Evolutionary conservation across 163 green algal species (phyloP), one percentile per base, ranked within the genome.

Genomic region (Coccomyxa subellipsoidea): DNA sequence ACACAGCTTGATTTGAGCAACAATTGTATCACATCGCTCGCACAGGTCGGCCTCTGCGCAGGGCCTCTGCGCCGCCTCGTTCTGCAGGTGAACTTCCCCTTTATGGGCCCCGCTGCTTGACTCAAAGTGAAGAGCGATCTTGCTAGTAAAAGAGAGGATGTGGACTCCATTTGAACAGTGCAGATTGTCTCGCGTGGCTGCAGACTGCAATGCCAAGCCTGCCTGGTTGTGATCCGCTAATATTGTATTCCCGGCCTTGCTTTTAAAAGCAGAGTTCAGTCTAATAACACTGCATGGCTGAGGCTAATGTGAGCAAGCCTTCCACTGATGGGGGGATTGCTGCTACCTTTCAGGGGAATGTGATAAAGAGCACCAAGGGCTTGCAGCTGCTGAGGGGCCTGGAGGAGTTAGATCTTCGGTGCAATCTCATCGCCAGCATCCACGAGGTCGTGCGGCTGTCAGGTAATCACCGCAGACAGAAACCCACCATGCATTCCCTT

Each of bases 361-460:
- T 54, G 7, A 53, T 85, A 25, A 38, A 66, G n/a, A 78, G 59
- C 59, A 79, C 70, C 6, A 34, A 73, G 15, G 81, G 76, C 32
- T 15, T 85, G 32, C 54, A 79, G 77, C 23, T 25, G 23, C 76
- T 85, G 54, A 32, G 18, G 3, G 31, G 4, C 9, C 76, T 85
- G 76, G 36, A 39, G 32, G 72, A 80, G 32, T 69, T 85, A 10
- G 81, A 85, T 69, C 77, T 85, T 76, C 34, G 76, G 32, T 85
- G 29, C 76, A 85, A 85, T 76, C 72, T 85, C 38, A 34, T 85
- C 10, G 59, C 76, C 59, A 78, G 47, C 81, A 47, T 80, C 38
- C 35, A 70, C 18, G 76, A 85, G 54, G 38, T 82, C 4, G 59
- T 66, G 18, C 54, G 59, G 29, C 66, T 85, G 0, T 76, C 59